Percentiles rank a stretch among this genome's conserved stretches.
phyloP scores from a whole-genome alignment of 148 eudicot genomes.

The Rhododendron griersonianum region DNA sequence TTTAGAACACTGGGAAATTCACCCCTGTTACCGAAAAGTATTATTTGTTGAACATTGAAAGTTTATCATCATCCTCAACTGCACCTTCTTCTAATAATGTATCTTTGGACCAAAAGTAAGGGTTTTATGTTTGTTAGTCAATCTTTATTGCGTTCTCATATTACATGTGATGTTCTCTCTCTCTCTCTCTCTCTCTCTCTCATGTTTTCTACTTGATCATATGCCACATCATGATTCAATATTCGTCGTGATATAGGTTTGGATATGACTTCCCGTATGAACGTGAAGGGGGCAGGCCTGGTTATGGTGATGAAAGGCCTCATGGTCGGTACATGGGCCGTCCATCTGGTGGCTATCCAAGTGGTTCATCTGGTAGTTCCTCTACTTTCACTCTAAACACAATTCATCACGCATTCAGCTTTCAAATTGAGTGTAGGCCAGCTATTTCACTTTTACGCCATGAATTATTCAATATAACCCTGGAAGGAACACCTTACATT shows the following conservation, averaged over 20 bases:
- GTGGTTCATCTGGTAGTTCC: slow-evolving; percentile 58
- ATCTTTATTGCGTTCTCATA: background rate
- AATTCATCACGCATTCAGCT: background rate
- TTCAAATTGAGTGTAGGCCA: background rate
- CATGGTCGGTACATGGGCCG: slow-evolving; percentile 82
- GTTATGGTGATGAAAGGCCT: slow-evolving; percentile 78
- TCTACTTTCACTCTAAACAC: background rate
- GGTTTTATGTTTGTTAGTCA: background rate
- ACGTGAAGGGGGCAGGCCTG: slow-evolving; percentile 84
- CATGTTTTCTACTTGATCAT: background rate
- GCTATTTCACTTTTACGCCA: too few species aligned
- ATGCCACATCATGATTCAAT: background rate
- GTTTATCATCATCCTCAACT: background rate
- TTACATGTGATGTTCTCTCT: background rate
- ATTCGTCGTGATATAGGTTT: slow-evolving; percentile 46
- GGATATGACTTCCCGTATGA: slow-evolving; percentile 78
- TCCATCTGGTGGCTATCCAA: slow-evolving; percentile 65
- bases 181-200: background rate
- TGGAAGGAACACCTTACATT: background rate
- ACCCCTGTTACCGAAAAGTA: background rate
- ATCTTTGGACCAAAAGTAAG: background rate
- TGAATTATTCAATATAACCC: background rate
- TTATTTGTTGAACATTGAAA: background rate
- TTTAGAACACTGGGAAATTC: background rate
- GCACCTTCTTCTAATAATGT: background rate